Percentiles rank a stretch among this genome's conserved stretches.
phyloP scores from a whole-genome alignment of 2,329 filamentous ascomycete species.

The Sarocladiaceae sp. region DNA sequence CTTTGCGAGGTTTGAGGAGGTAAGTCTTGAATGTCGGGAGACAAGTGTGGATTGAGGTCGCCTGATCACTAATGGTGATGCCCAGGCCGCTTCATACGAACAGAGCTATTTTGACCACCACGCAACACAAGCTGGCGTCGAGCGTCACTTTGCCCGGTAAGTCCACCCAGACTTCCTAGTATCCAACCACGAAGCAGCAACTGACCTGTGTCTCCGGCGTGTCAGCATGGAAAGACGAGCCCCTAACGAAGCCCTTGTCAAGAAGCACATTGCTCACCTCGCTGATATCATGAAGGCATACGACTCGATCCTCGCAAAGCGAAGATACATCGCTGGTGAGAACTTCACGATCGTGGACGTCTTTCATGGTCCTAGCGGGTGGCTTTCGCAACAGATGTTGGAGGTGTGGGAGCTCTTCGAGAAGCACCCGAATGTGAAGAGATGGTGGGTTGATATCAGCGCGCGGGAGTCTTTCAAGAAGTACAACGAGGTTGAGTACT shows the following conservation, averaged over 20 bases:
- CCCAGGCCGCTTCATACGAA: background rate
- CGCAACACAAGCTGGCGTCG: background rate
- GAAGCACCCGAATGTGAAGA: conserved; percentile 3
- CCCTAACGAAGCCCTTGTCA: background rate
- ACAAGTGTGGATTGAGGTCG: no score
- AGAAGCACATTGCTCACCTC: background rate
- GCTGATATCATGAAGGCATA: background rate
- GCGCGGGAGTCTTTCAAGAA: background rate
- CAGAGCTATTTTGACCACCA: background rate
- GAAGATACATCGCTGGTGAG: background rate
- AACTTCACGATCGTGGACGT: conserved; percentile 4
- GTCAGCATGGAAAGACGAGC: background rate
- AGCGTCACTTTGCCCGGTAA: background rate
- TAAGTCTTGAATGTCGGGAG: no score
- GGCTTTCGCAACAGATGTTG: background rate
- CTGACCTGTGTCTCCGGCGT: no score
- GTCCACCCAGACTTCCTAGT: no score
- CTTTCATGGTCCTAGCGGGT: background rate
- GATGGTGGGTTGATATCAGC: background rate
- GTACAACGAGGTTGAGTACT: background rate
- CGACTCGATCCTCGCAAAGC: background rate
- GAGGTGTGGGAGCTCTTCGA: conserved; percentile 1
- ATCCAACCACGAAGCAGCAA: no score
- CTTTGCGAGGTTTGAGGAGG: background rate
- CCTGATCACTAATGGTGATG: no score